Evolutionary conservation across 1,139 yeast species (phyloP).

Genomic region (Kodamaea anthophila): DNA sequence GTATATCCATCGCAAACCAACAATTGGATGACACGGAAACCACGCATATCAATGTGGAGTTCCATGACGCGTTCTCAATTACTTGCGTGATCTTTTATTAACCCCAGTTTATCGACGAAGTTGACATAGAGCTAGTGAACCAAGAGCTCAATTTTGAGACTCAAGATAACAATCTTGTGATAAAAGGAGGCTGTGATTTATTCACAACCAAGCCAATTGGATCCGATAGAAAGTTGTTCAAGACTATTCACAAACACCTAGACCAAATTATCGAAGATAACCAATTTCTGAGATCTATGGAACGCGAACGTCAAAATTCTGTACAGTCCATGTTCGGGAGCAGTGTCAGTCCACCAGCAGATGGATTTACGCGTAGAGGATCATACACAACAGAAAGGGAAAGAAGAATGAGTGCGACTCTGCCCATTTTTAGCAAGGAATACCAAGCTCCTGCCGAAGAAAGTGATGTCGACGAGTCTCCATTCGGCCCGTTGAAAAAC

Average conservation of each 20-base stretch:
- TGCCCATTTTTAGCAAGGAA: conserved; percentile 11
- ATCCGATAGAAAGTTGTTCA: conserved; percentile 80
- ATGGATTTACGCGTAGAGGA: conserved; percentile 15
- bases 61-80: no score
- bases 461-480: conserved; percentile 48
- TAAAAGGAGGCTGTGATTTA: conserved; percentile 83
- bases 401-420: conserved; percentile 20
- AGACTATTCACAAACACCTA: conserved; percentile 77
- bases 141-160: conserved; percentile 85
- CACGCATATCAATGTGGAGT: no score
- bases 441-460: conserved; percentile 6
- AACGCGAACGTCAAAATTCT: conserved; percentile 36
- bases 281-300: conserved; percentile 37
- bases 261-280: conserved; percentile 59
- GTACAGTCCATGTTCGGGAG: conserved; percentile 31
- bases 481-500: conserved; percentile 89
- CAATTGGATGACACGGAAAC: no score
- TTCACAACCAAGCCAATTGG: conserved; percentile 93
- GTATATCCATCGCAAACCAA: no score
- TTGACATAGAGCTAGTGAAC: conserved; percentile 83
- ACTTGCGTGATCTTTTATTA: conserved; percentile 5
- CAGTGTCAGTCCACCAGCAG: conserved; percentile 27
- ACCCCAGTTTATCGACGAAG: conserved; percentile 77
- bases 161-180: conserved; percentile 71
- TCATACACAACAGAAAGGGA: conserved; percentile 20